Conservation (phyloP, 2,329 filamentous ascomycete species). For the Parascedosporium putredinis region DNA sequence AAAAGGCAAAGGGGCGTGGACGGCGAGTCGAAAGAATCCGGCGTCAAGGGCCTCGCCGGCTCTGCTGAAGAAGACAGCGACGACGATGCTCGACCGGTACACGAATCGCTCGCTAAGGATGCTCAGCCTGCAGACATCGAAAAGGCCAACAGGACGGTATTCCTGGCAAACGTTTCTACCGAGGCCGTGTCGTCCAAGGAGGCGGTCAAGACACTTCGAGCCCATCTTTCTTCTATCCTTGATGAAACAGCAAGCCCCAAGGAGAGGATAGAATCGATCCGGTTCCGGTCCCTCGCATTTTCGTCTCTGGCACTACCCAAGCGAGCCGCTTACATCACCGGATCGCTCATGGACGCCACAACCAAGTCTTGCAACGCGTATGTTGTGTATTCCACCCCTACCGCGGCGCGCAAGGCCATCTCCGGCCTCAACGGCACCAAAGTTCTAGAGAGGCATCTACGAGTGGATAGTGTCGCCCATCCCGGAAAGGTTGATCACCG, state of each 20-base stretch:
- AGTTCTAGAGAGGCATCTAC: conserved; percentile 76
- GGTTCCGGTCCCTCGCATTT: conserved; percentile 90
- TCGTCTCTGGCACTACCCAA: conserved; percentile 69
- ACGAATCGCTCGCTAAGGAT: conserved; percentile 45
- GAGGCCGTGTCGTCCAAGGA: conserved; percentile 73
- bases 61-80: conserved; percentile 27
- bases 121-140: conserved; percentile 57
- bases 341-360: conserved; percentile 81
- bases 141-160: conserved; percentile 82
- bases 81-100: conserved; percentile 25
- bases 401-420: conserved; percentile 67
- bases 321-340: conserved; percentile 87
- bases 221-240: conserved; percentile 70
- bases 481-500: conserved; percentile 73
- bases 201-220: conserved; percentile 65
- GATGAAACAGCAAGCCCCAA: conserved; percentile 37
- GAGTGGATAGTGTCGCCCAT: conserved; percentile 85
- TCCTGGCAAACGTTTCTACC: conserved; percentile 82
- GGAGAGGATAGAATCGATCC: conserved; percentile 78
- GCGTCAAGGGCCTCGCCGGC: conserved; percentile 30
- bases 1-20: conserved; percentile 41
- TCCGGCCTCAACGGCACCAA: conserved; percentile 72
- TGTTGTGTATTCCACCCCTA: conserved; percentile 68
- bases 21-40: conserved; percentile 33
- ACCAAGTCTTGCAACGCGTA: conserved; percentile 93